Evolutionary conservation across 495 filamentous ascomycete species (phyloP).

Genomic region (Daldinia concentrica): DNA sequence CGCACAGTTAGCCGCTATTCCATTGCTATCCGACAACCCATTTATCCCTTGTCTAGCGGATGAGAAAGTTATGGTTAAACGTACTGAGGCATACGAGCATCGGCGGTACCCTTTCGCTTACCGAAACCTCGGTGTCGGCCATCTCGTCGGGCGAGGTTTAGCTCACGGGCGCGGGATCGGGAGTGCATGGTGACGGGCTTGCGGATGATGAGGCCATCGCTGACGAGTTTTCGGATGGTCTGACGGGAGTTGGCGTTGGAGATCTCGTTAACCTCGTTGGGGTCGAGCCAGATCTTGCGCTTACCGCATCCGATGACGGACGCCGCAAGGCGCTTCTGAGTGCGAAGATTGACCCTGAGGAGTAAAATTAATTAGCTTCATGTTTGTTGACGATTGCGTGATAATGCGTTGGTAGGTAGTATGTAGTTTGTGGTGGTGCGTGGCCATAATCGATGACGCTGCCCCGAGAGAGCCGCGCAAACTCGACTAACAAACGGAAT

Average conservation of each 20-base stretch:
- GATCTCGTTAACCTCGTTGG: constrained; percentile 99
- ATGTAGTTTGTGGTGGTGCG: background rate
- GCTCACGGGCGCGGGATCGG: constrained; percentile 88
- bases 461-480: constrained; percentile 10
- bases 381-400: background rate
- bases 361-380: constrained; percentile 49
- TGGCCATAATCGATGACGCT: constrained; percentile 7
- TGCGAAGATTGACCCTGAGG: constrained; percentile 96
- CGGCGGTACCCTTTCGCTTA: constrained; percentile 99
- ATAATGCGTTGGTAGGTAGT: background rate
- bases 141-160: constrained; percentile 87
- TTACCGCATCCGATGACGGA: constrained; percentile 97
- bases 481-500: constrained; percentile 12
- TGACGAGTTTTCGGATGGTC: constrained; percentile 99
- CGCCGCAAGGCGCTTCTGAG: constrained; percentile 99
- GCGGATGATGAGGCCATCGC: constrained; percentile 99
- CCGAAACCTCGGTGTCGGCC: constrained; percentile 98
- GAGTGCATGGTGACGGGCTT: constrained; percentile 99
- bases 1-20: constrained; percentile 6
- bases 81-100: constrained; percentile 99
- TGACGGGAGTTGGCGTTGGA: constrained; percentile 99
- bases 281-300: constrained; percentile 99
- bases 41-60: background rate
- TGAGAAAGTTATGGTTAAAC: constrained; percentile 44
- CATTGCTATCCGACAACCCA: background rate